Conservation (phyloP, 805 yeast genomes). For the Vanderwaltozyma yarrowii region DNA sequence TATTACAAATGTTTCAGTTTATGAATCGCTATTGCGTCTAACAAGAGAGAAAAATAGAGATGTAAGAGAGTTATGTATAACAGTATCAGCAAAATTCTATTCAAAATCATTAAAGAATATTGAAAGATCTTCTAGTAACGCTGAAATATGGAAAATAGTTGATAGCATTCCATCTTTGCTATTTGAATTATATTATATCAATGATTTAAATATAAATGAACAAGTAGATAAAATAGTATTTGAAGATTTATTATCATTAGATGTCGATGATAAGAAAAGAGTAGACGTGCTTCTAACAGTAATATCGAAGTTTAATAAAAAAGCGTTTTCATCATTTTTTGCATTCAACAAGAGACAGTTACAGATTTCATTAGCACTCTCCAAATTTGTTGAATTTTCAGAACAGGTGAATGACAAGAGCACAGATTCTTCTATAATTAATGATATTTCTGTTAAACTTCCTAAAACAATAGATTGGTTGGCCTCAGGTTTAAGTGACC, state of each 20-base stretch:
- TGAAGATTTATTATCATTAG: slow-evolving; percentile 52
- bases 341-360: slow-evolving; percentile 65
- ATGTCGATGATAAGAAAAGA: slow-evolving; percentile 35
- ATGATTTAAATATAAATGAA: slow-evolving; percentile 55
- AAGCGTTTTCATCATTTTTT: slow-evolving; percentile 51
- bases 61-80: slow-evolving; percentile 52
- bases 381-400: slow-evolving; percentile 38
- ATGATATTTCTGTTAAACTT: slow-evolving; percentile 26
- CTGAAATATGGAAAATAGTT: slow-evolving; percentile 23
- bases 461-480: slow-evolving; percentile 56
- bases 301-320: slow-evolving; percentile 40
- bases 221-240: slow-evolving; percentile 52
- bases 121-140: slow-evolving; percentile 10
- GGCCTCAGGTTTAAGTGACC: slow-evolving; percentile 44
- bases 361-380: slow-evolving; percentile 43
- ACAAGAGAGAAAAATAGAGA: slow-evolving; percentile 60
- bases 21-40: slow-evolving; percentile 48
- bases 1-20: slow-evolving; percentile 37
- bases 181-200: slow-evolving; percentile 60
- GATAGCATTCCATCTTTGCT: slow-evolving; percentile 52
- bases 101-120: slow-evolving; percentile 33
- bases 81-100: slow-evolving; percentile 45
- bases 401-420: slow-evolving; percentile 33
- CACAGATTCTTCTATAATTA: slow-evolving; percentile 13
- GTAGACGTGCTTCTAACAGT: slow-evolving; percentile 45